Evolutionary conservation across 2,329 filamentous ascomycete species (phyloP).

Genomic region (Paramyrothecium sp.): DNA sequence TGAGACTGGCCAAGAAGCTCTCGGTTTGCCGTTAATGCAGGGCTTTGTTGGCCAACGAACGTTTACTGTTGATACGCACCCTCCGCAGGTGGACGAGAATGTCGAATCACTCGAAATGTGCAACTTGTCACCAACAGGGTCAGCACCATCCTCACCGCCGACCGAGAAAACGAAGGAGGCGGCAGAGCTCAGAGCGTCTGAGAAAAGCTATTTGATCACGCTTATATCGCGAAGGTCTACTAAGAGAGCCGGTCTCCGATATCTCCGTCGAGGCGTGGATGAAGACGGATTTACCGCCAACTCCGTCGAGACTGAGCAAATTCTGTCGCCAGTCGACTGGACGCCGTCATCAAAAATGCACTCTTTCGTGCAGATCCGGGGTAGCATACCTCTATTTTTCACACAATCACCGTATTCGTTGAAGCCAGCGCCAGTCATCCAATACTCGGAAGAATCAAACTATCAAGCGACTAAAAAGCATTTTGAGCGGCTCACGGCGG

Average conservation of each 20-base stretch:
- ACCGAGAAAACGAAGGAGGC: slow-evolving; percentile 23
- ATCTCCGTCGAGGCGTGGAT: slow-evolving; percentile 86
- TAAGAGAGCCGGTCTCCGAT: slow-evolving; percentile 83
- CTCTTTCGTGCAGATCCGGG: slow-evolving; percentile 84
- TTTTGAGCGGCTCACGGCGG: slow-evolving; percentile 65
- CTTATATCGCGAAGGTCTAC: slow-evolving; percentile 86
- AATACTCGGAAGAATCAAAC: slow-evolving; percentile 79
- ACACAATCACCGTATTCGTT: slow-evolving; percentile 92
- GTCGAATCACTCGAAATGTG: slow-evolving; percentile 46
- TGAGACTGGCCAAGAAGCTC: slow-evolving; percentile 65
- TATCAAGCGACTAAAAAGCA: slow-evolving; percentile 76
- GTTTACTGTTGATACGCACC: slow-evolving; percentile 69
- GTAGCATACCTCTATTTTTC: slow-evolving; percentile 93
- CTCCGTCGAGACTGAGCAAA: slow-evolving; percentile 91
- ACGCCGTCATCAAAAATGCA: slow-evolving; percentile 61
- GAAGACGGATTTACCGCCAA: slow-evolving; percentile 89
- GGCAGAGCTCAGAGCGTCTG: slow-evolving; percentile 43
- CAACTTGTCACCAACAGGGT: slow-evolving; percentile 30
- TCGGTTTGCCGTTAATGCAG: slow-evolving; percentile 83
- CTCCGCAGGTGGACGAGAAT: slow-evolving; percentile 50
- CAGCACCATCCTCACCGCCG: slow-evolving; percentile 20
- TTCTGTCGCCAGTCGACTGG: slow-evolving; percentile 73
- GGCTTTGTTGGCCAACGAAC: slow-evolving; percentile 87
- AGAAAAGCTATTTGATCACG: slow-evolving; percentile 73
- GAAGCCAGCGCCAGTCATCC: slow-evolving; percentile 79